Percentiles rank a stretch among this genome's conserved stretches.
phyloP scores from a whole-genome alignment of 371 early-diverging fungal genomes.

The Mortierella sp. region DNA sequence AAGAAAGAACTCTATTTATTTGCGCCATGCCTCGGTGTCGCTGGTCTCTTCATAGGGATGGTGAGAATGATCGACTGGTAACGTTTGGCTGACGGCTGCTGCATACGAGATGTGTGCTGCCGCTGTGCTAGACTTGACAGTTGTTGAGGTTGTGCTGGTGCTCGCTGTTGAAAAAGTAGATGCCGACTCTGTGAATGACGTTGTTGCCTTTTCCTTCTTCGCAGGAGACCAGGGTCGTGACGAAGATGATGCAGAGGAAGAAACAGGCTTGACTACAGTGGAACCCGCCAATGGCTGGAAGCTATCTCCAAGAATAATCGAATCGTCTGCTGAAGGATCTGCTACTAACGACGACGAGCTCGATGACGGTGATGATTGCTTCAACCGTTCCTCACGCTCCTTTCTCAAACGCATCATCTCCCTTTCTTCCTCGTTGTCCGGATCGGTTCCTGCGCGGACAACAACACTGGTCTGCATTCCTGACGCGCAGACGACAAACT shows the following conservation, averaged over 20 bases:
- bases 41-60: constrained; percentile 42
- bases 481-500: constrained; percentile 47
- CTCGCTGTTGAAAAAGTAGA: not conserved
- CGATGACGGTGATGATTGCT: constrained; percentile 21
- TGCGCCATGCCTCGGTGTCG: constrained; percentile 49
- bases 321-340: not conserved
- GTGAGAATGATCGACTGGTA: not conserved
- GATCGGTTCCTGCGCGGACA: constrained; percentile 49
- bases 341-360: constrained; percentile 22
- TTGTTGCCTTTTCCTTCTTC: not conserved
- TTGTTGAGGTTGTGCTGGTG: not conserved
- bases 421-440: constrained; percentile 35
- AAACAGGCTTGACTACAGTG: not conserved
- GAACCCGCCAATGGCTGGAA: not conserved
- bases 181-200: not conserved
- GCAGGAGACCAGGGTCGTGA: constrained; percentile 23
- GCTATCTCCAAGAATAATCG: constrained; percentile 24
- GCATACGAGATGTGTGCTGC: constrained; percentile 25
- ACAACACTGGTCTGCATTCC: constrained; percentile 54
- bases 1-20: not conserved
- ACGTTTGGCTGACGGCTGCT: constrained; percentile 27
- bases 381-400: constrained; percentile 25
- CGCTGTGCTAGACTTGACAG: not conserved
- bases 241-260: not conserved
- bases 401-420: constrained; percentile 37